Evolutionary conservation across 495 filamentous ascomycete species (phyloP).

Genomic region (Mytilinidion resinicola): DNA sequence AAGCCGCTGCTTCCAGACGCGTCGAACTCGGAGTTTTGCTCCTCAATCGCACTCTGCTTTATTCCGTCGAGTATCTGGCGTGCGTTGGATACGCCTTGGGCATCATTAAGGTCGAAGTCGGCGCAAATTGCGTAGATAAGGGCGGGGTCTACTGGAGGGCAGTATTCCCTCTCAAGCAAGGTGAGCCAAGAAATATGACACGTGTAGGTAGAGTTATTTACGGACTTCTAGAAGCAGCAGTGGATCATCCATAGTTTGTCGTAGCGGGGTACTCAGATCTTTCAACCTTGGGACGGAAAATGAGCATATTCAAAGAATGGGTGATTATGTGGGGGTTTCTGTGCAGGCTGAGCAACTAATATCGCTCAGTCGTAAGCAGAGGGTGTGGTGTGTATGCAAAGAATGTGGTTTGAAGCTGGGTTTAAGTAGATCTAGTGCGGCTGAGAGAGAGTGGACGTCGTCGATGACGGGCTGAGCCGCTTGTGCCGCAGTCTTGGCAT

Average conservation of each 20-base stretch:
- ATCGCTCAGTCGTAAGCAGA: too few relatives aligned
- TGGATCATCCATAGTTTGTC: conserved; percentile 20
- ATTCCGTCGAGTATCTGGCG: conserved; percentile 51
- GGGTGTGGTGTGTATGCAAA: too few relatives aligned
- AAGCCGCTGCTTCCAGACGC: conserved; percentile 60
- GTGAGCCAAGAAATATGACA: not conserved
- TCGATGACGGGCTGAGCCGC: too few relatives aligned
- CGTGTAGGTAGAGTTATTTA: not conserved
- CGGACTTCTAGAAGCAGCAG: conserved; percentile 15
- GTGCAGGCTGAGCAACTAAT: too few relatives aligned
- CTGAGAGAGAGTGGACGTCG: too few relatives aligned
- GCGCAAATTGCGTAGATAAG: conserved; percentile 57
- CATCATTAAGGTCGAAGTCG: conserved; percentile 55
- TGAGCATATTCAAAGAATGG: too few relatives aligned
- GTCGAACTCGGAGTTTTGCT: conserved; percentile 69
- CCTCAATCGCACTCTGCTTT: conserved; percentile 52
- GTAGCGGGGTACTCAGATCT: not conserved
- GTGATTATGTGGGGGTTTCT: too few relatives aligned
- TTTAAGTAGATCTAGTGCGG: too few relatives aligned
- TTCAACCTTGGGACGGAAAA: too few relatives aligned
- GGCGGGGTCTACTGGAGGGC: conserved; percentile 57
- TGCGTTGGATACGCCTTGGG: conserved; percentile 46
- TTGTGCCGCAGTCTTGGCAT: too few relatives aligned
- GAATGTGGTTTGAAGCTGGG: too few relatives aligned
- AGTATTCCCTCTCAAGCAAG: conserved; percentile 43